Evolutionary conservation across 352 stramenopile genomes (phyloP), one percentile per base, ranked within the genome.

Genomic region (Globisporangium canariense): DNA sequence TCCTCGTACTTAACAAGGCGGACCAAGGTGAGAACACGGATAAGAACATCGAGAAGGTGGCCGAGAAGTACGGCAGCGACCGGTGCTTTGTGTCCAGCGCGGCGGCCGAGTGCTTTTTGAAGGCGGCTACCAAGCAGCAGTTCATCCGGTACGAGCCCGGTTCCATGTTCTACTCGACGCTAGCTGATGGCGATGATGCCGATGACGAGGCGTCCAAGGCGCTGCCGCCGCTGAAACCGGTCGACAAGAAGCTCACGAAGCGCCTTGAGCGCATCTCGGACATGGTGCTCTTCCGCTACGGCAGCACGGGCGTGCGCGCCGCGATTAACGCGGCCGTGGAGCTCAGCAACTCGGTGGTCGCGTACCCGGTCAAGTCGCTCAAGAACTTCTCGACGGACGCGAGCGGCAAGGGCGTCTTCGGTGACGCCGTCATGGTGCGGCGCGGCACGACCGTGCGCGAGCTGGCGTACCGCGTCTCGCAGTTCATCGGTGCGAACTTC

Each of bases 281-380:
- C 63, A 95, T 97, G 86, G 89, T 97, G 60, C 71, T 97, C 20
- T 97, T 96, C 63, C 84, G 89, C n/a, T 94, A 91, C 60, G 86
- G 87, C 28, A 93, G 85, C 60, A 87, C 89, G 8, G 89, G 88
- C 28, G 89, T 97, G 54, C 86, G 85, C 45, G 81, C 78, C 11
- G 88, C 88, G n/a, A 93, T 97, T 65, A 92, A 96, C 55, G 82
- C 86, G 3, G 89, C 88, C 4, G 89, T 97, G 38, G 82, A 92
- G 58, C 66, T 94, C 4, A 89, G 78, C 32, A 83, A 94, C 68
- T 83, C 86, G 28, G 85, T 94, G 2, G 83, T 95, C 1, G 85
- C 84, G 34, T 96, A 96, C 68, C 88, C 88, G 0, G 86, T 96
- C 55, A 92, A 91, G 67, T 95, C 86, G 40, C 77, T 93, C 53